phyloP scores from a whole-genome alignment of 2,329 filamentous ascomycete species.

The Cytospora leucostoma region DNA sequence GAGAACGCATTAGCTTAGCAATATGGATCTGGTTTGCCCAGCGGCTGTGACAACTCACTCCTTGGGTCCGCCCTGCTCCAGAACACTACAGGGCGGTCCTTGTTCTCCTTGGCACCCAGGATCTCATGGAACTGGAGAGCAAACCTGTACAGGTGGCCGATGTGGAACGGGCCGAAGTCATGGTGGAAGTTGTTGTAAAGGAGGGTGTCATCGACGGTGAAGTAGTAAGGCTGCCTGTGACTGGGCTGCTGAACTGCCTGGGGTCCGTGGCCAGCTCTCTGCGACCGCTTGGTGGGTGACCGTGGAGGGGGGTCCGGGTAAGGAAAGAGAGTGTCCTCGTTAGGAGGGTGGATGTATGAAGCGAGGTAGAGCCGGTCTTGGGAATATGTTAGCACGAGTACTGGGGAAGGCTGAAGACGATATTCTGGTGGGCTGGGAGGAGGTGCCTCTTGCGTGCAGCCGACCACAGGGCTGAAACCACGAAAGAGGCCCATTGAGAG shows the following conservation, averaged over 20 bases:
- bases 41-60: conserved; percentile 59
- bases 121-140: conserved; percentile 96
- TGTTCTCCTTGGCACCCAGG: conserved; percentile 85
- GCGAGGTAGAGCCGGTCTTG: conserved; percentile 88
- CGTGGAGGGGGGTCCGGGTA: conserved; percentile 63
- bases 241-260: conserved; percentile 45
- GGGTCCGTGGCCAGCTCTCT: conserved; percentile 62
- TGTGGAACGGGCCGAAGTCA: conserved; percentile 96
- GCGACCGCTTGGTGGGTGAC: conserved; percentile 76
- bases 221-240: conserved; percentile 81
- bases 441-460: neutral
- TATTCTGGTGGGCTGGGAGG: conserved; percentile 27
- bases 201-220: conserved; percentile 88
- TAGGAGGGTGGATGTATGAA: conserved; percentile 82
- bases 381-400: conserved; percentile 50
- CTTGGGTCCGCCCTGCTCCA: conserved; percentile 91
- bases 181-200: conserved; percentile 98
- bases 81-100: conserved; percentile 88
- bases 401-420: conserved; percentile 31
- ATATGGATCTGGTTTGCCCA: neutral
- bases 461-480: neutral
- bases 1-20: conserved; percentile 32
- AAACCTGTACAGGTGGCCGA: conserved; percentile 95
- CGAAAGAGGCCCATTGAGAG: neutral
- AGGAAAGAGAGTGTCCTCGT: conserved; percentile 81